Base-by-base conservation (phyloP, 2,329 filamentous ascomycete genomes). In the Sporothrix protearum region DNA sequence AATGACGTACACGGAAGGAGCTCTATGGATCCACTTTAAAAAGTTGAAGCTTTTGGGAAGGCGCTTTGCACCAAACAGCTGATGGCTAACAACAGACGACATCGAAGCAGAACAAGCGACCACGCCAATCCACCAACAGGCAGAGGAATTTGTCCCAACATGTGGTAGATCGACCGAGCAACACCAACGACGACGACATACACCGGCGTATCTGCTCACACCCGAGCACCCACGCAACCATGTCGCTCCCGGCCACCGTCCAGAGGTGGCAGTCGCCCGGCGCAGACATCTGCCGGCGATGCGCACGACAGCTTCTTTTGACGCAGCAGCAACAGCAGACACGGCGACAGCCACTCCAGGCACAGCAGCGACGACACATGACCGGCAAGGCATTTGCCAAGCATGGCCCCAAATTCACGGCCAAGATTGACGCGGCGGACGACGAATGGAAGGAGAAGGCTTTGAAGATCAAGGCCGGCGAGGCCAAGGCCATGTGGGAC, bases 401-500 rank as follows among this genome's bases (percentile, higher is more conserved):
- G 33, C 73, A 73, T 69, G 73, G 70, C 14, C 78, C 77, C 39
- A 82, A 82, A 45, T 83, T 82, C 39, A 72, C 86, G 30, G 77
- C 76, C 6, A 88, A 87, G 76, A 76, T 82, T 3, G 76, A 77
- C 0, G 76, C 78, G 0, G 85, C 83, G 8, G 77, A 83, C 12
- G 73, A 79, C 53, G 77, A 81, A 25, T 91, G 89, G 88, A 75
- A 81, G 19, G 73, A 79, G 61, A 79, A 80, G 68, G 86, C 86
- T 2, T 72, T 80, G 47, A 76, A 78, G 72, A 88, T 91, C 59
- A 61, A 81, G 68, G 78, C 80, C 0, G 88, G 89, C 59, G 80
- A 86, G 75, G 71, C 79, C 64, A 81, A 81, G 59, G 82, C 87
- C 74, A 84, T 90, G 69, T 88, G 91, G 81, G 86, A 88, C 69